Percentiles rank a stretch among this genome's conserved stretches.
Conservation (phyloP, 306 rosid genomes). For the Fagus sylvatica region DNA sequence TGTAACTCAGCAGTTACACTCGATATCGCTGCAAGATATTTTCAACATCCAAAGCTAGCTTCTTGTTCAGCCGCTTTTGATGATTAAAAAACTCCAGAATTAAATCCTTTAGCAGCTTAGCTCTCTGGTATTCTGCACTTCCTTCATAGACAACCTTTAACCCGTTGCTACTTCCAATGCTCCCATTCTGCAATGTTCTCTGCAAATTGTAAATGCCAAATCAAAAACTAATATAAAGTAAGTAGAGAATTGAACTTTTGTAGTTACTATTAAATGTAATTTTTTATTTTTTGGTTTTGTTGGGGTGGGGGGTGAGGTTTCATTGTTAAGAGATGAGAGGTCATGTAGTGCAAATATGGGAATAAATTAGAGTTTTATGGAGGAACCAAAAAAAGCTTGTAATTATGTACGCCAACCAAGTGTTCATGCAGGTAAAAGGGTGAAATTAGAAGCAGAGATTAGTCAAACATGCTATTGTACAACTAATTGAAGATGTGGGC, state of each 20-base stretch:
- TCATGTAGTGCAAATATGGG: not conserved
- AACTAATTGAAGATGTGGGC: not conserved
- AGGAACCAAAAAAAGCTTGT: not conserved
- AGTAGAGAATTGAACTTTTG: not conserved
- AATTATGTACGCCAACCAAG: not conserved
- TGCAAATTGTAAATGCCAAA: constrained; percentile 30
- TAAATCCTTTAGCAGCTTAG: constrained; percentile 39
- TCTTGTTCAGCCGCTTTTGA: constrained; percentile 41
- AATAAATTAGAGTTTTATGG: not conserved
- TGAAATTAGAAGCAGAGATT: not conserved
- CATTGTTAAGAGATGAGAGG: not conserved
- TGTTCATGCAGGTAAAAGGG: not conserved
- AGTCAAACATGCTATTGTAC: not conserved
- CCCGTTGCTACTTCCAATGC: constrained; percentile 9
- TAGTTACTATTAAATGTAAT: not conserved
- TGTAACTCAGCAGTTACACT: not conserved
- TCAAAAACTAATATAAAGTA: not conserved
- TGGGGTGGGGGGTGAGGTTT: not conserved
- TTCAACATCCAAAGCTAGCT: constrained; percentile 49
- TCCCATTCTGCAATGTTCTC: constrained; percentile 18
- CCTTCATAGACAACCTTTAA: constrained; percentile 51
- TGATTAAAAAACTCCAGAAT: constrained; percentile 49
- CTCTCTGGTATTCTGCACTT: constrained; percentile 45
- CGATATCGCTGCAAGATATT: constrained; percentile 18
- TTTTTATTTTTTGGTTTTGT: not conserved